Conservation (phyloP, 2,329 filamentous ascomycete species). For the Colletotrichum shisoi region DNA sequence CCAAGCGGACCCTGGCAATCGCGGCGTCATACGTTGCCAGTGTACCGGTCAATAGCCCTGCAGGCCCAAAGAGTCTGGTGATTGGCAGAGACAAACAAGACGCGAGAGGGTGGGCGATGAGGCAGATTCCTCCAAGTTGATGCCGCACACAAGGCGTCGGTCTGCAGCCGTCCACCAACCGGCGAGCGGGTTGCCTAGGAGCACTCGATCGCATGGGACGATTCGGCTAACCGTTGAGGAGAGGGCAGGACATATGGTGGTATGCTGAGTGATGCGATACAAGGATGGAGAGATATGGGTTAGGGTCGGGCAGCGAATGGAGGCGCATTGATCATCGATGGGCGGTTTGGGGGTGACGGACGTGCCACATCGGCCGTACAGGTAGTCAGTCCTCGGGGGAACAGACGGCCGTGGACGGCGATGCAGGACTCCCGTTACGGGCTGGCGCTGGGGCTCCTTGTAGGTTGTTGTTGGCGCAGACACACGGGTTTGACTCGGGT, state of each 20-base stretch:
- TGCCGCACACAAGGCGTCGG: constrained; percentile 16
- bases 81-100: constrained; percentile 17
- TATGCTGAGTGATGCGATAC: constrained; percentile 28
- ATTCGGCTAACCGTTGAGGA: constrained; percentile 10
- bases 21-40: constrained; percentile 27
- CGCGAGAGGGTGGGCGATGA: constrained; percentile 9
- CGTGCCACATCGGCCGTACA: not conserved
- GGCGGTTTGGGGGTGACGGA: not conserved
- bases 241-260: not conserved
- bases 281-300: constrained; percentile 22
- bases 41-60: constrained; percentile 17
- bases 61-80: constrained; percentile 5
- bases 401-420: constrained; percentile 10
- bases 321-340: constrained; percentile 6
- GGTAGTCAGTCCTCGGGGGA: not conserved
- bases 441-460: too few species aligned
- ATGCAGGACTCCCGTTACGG: constrained; percentile 7
- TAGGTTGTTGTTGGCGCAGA: constrained; percentile 6
- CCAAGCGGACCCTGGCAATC: constrained; percentile 17
- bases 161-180: constrained; percentile 14
- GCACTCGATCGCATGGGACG: constrained; percentile 20
- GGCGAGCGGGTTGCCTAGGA: constrained; percentile 6
- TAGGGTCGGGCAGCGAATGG: not conserved
- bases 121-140: constrained; percentile 11
- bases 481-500: not conserved